These are phyloP conservation scores for Asterionellopsis glacialis DNA, from an alignment of 108 stramenopile genomes.

Conservation along the genomic window DNA sequence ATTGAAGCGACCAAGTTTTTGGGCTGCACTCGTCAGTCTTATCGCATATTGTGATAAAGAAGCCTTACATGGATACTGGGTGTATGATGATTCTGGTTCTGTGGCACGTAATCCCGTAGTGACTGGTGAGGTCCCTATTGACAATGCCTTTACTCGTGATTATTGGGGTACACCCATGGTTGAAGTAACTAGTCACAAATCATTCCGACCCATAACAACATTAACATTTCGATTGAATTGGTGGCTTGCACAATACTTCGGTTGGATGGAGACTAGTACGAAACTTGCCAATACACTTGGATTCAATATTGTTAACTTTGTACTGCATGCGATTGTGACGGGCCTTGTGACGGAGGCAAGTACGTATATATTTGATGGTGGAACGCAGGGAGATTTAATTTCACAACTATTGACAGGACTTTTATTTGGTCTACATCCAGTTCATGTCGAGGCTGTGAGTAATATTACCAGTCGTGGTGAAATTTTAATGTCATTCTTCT, in stretches of 20 bases:
- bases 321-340: constrained; percentile 42
- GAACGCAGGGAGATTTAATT: constrained; percentile 6
- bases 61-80: constrained; percentile 33
- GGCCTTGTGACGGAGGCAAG: constrained; percentile 37
- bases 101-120: constrained; percentile 44
- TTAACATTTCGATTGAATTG: constrained; percentile 39
- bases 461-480: constrained; percentile 58
- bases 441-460: constrained; percentile 54
- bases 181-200: constrained; percentile 36
- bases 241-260: constrained; percentile 7
- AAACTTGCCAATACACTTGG: constrained; percentile 16
- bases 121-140: constrained; percentile 36
- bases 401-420: constrained; percentile 35
- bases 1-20: constrained; percentile 21
- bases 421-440: constrained; percentile 49
- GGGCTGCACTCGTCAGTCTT: constrained; percentile 32
- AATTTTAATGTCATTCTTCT: constrained; percentile 45
- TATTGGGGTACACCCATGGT: constrained; percentile 47
- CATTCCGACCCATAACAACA: constrained; percentile 52
- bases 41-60: constrained; percentile 34
- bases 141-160: constrained; percentile 36
- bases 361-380: constrained; percentile 16
- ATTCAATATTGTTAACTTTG: constrained; percentile 42
- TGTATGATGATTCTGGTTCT: constrained; percentile 45
- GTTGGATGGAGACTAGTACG: not conserved